phyloP scores from a whole-genome alignment of 345 rosid genomes.

The Lepidium aucheri region DNA sequence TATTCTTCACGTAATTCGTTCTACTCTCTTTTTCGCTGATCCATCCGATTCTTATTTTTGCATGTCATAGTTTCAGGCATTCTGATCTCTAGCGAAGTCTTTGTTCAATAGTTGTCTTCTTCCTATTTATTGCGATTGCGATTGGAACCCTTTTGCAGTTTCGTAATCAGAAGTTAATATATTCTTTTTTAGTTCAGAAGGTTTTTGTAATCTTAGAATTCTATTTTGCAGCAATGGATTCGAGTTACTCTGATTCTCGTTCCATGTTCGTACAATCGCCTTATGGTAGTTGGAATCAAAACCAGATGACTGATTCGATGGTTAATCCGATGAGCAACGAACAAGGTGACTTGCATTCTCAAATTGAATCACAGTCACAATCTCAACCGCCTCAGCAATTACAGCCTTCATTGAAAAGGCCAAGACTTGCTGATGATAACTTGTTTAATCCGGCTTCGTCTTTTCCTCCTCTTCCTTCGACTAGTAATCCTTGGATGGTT shows the following conservation, averaged over 20 bases:
- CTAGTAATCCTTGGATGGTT: conserved; percentile 13
- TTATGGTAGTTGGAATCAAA: conserved; percentile 58
- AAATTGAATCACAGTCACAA: conserved; percentile 17
- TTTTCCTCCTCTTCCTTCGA: not conserved
- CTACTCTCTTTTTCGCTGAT: not conserved
- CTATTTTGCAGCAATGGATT: conserved; percentile 20
- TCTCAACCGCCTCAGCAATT: conserved; percentile 16
- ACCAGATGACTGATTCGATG: conserved; percentile 15
- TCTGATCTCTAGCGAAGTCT: conserved; percentile 10
- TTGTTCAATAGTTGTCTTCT: not conserved
- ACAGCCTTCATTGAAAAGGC: conserved; percentile 54
- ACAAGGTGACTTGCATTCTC: conserved; percentile 40
- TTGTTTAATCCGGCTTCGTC: conserved; percentile 13
- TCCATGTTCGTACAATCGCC: conserved; percentile 34
- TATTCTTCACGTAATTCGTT: not conserved
- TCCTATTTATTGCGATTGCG: not conserved
- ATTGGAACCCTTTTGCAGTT: not conserved
- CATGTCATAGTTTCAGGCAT: conserved; percentile 15
- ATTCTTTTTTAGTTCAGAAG: not conserved
- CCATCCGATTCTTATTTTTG: not conserved
- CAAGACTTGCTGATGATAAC: conserved; percentile 54
- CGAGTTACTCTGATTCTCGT: conserved; percentile 52
- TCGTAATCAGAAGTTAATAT: not conserved
- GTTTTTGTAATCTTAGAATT: not conserved
- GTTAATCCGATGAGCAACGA: conserved; percentile 28